Evolutionary conservation across 768 basidiomycete genomes (phyloP), one percentile per base, ranked within the genome.

Genomic region (Cyathus striatus): DNA sequence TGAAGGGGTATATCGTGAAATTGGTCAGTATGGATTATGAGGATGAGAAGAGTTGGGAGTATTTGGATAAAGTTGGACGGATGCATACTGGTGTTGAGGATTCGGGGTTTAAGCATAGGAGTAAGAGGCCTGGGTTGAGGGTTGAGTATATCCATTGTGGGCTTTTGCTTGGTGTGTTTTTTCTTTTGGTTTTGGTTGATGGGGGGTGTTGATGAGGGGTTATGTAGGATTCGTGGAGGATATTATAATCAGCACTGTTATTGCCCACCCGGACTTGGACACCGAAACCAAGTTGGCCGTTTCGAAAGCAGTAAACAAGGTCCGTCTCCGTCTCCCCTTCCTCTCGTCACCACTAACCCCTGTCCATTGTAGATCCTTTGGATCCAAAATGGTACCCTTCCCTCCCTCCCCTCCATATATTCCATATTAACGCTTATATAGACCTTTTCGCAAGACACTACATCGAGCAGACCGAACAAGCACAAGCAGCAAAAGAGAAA

Each of bases 241-340:
- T 18, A 57, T 65, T 17, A 51, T 68, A 23, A 53, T 62, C 32
- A 59, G 57, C 5, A 60, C 63, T 1, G 64, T 70, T 13, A 52
- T 63, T 5, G 44, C 50, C 16, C 51, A 68, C 12, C 57, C 61
- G 14, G 62, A 64, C 16, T 58, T 52, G 18, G 46, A 49, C 17
- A 49, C 56, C 3, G 44, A 47, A 14, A 62, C 55, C 12, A 70
- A 70, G 48, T 53, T 61, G 4, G 58, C 54, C 18, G 64, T 66
- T 4, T 47, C 66, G 4, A 43, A 59, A 3, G 63, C 65, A n/a
- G 51, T 68, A 25, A 66, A 60, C 48, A 69, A 69, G 63, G 68
- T 64, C 38, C 22, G 55, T 44, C 10, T 16, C 27, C n/a, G 9
- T 30, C 27, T 30, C n/a, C 27, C 27, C 27, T 30, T n/a, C 27